Conservation (phyloP, 1,139 yeast species). For the Pichia sp. region DNA sequence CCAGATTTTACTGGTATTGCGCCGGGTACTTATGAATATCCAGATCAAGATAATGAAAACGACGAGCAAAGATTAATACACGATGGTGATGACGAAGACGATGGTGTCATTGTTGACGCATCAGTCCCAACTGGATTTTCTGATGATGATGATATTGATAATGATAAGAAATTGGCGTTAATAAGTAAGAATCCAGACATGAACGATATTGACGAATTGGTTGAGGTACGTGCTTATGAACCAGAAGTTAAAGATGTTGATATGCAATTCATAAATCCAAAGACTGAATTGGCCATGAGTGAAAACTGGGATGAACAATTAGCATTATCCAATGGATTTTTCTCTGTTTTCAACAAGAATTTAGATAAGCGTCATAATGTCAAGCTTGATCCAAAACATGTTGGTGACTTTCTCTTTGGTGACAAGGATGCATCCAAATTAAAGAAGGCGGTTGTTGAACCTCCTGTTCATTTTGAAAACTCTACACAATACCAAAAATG, state of each 20-base stretch:
- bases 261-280: constrained; percentile 39
- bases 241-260: constrained; percentile 51
- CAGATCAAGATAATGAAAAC: constrained; percentile 6
- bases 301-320: constrained; percentile 66
- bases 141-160: background rate
- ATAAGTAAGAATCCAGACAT: background rate
- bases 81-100: constrained; percentile 8
- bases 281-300: constrained; percentile 47
- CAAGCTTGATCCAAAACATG: constrained; percentile 32
- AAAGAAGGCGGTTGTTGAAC: constrained; percentile 12
- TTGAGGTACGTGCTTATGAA: constrained; percentile 67
- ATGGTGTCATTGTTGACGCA: constrained; percentile 14
- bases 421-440: constrained; percentile 33
- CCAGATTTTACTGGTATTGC: constrained; percentile 15
- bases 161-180: constrained; percentile 1
- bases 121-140: constrained; percentile 14
- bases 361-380: constrained; percentile 27
- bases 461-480: constrained; percentile 12
- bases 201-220: constrained; percentile 31
- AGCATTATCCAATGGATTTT: constrained; percentile 51
- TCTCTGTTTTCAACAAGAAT: constrained; percentile 43
- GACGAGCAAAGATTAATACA: constrained; percentile 11
- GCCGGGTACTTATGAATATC: constrained; percentile 26
- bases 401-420: constrained; percentile 56
- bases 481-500: constrained; percentile 13